Percentiles rank a stretch among this genome's conserved stretches.
These are phyloP conservation scores for Stipa capillata DNA, from an alignment of 176 grass and related monocot genomes.

Conservation along the genomic window DNA sequence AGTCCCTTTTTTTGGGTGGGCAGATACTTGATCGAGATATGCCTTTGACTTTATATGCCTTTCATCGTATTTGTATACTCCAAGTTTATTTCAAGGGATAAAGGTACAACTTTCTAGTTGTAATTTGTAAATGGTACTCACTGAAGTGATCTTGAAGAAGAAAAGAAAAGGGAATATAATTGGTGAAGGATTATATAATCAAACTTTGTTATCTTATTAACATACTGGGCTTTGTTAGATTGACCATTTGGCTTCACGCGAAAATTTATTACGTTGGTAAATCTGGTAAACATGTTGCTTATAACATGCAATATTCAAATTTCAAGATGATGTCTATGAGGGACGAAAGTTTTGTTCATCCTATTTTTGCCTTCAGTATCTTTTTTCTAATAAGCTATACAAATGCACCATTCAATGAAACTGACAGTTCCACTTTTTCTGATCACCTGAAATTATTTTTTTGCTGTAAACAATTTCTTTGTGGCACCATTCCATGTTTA, in stretches of 20 bases:
- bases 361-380: background rate
- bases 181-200: background rate
- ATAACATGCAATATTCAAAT: background rate
- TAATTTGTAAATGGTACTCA: background rate
- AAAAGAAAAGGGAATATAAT: background rate
- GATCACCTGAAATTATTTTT: no score
- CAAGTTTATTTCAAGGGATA: background rate
- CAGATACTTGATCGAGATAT: background rate
- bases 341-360: background rate
- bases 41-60: no score
- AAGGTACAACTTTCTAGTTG: background rate
- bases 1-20: background rate
- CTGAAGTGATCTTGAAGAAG: background rate
- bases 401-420: background rate
- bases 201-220: background rate
- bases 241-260: background rate
- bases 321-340: background rate
- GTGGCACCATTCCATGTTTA: background rate
- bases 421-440: background rate
- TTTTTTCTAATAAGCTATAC: background rate
- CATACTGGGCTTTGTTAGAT: background rate
- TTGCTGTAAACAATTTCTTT: background rate
- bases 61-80: background rate
- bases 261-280: background rate
- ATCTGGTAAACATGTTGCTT: background rate